A percentile compares a stretch with the other conserved stretches of the same genome.
Conservation (phyloP, 2,329 filamentous ascomycete genomes). For the Fusarium sp. region DNA sequence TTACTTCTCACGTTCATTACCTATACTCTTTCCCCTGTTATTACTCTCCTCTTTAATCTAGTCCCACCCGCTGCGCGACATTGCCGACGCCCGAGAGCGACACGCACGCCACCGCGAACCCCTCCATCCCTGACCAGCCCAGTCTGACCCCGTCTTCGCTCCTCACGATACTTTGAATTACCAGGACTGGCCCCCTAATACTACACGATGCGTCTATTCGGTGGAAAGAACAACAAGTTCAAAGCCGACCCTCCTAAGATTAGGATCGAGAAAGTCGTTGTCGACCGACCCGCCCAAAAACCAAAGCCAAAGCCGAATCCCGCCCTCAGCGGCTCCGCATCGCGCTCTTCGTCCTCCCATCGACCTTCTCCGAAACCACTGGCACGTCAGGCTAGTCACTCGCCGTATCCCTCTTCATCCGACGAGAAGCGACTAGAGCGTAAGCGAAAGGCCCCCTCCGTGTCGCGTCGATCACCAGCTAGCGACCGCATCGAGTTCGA, state of each 20-base stretch:
- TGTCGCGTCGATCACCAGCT: conserved; percentile 60
- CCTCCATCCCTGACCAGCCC: conserved; percentile 48
- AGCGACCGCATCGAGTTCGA: conserved; percentile 66
- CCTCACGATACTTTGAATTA: conserved; percentile 14
- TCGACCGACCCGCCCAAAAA: conserved; percentile 57
- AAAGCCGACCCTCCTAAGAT: conserved; percentile 66
- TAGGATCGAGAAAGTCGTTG: conserved; percentile 67
- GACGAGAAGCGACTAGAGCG: conserved; percentile 58
- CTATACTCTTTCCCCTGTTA: conserved; percentile 40
- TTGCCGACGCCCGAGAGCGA: conserved; percentile 38
- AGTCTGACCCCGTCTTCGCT: conserved; percentile 26
- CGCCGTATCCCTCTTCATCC: conserved; percentile 59
- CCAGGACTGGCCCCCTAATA: conserved; percentile 28
- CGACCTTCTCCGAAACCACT: conserved; percentile 60
- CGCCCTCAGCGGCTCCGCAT: conserved; percentile 50
- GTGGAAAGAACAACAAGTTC: conserved; percentile 63
- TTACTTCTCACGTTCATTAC: conserved; percentile 27
- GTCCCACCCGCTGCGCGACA: conserved; percentile 47
- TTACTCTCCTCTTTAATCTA: conserved; percentile 37
- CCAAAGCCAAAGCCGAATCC: conserved; percentile 56
- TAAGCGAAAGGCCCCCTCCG: conserved; percentile 65
- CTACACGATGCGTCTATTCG: conserved; percentile 57
- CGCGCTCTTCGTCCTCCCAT: conserved; percentile 55
- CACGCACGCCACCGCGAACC: conserved; percentile 52
- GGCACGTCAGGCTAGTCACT: conserved; percentile 59